Evolutionary conservation across 176 grass and related monocot species (phyloP), one percentile per base, ranked within the genome.

Genomic region (Carex scoparia): DNA sequence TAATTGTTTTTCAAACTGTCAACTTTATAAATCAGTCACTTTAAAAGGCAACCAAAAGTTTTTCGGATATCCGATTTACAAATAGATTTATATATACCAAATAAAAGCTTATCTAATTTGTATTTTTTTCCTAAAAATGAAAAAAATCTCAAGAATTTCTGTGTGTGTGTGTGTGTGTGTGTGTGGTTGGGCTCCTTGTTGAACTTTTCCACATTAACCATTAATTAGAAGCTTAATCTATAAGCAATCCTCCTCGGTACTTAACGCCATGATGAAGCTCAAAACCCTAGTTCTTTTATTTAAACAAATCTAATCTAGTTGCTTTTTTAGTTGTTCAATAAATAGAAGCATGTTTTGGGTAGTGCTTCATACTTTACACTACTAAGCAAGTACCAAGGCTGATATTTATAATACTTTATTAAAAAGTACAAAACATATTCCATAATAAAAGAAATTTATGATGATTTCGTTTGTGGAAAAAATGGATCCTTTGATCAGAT

Each of bases 281-380:
- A 76, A 76, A 75, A 51, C 48, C 72, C 44, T 76, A 76, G 44
- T 13, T 73, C n/a, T 60, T 76, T 76, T 76, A 55, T 54, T 76
- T 40, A 40, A 40, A 40, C 10, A 55, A 31, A 14, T 51, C 72
- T 53, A 30, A 76, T 54, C 46, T 54, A 30, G 19, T 31, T 76
- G 72, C 72, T 54, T 60, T 75, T 75, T 76, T 76, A 76, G 46
- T 76, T 53, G 23, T 55, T 76, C 19, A 76, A 31, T 76, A 74
- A 74, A 74, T 11, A 54, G 40, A 74, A 74, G n/a, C 44, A 74
- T 74, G 42, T 46, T 27, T 48, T 73, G 40, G 69, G 8, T 30
- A 64, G 61, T 14, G 64, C 64, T 66, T 66, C 4, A 33, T 1
- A 12, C 64, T 3, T 66, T 66, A 66, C 27, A 28, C 1, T 51